These are phyloP conservation scores for Penicillium corylophilum DNA, from an alignment of 2,329 filamentous ascomycete species.

Conservation along the genomic window DNA sequence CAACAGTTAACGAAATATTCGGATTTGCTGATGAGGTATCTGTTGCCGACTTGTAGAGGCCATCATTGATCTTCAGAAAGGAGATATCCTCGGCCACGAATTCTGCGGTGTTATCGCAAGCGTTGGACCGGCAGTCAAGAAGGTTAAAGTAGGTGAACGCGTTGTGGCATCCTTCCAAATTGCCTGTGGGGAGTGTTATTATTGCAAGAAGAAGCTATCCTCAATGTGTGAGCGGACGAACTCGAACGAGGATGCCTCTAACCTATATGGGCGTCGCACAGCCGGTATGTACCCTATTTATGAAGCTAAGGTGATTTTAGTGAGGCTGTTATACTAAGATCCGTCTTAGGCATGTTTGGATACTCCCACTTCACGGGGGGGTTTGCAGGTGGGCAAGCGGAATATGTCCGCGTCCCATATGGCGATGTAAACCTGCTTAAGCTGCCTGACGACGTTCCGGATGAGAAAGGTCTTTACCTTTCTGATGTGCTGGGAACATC, in stretches of 20 bases:
- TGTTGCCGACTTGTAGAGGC: conserved; percentile 26
- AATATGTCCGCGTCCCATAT: background rate
- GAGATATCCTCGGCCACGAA: conserved; percentile 66
- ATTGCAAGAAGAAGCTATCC: conserved; percentile 74
- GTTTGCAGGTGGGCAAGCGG: background rate
- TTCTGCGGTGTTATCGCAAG: conserved; percentile 54
- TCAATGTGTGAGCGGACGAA: conserved; percentile 80
- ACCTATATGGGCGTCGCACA: conserved; percentile 76
- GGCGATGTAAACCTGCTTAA: background rate
- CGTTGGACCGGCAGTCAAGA: conserved; percentile 56
- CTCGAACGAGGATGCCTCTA: conserved; percentile 65
- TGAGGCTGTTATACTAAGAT: background rate
- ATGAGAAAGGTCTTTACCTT: conserved; percentile 79
- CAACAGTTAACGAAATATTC: background rate
- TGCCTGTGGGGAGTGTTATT: conserved; percentile 66
- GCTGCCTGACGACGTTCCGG: conserved; percentile 74
- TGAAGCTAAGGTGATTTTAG: background rate
- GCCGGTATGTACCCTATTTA: conserved; percentile 52
- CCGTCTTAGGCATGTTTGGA: background rate
- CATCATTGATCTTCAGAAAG: conserved; percentile 60
- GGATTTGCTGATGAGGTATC: background rate
- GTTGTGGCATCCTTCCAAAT: conserved; percentile 89
- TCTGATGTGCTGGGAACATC: conserved; percentile 77
- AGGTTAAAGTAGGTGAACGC: conserved; percentile 60
- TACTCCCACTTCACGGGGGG: background rate